These are phyloP conservation scores for Bidens hawaiensis DNA, from an alignment of 140 eudicot species.

Conservation along the genomic window DNA sequence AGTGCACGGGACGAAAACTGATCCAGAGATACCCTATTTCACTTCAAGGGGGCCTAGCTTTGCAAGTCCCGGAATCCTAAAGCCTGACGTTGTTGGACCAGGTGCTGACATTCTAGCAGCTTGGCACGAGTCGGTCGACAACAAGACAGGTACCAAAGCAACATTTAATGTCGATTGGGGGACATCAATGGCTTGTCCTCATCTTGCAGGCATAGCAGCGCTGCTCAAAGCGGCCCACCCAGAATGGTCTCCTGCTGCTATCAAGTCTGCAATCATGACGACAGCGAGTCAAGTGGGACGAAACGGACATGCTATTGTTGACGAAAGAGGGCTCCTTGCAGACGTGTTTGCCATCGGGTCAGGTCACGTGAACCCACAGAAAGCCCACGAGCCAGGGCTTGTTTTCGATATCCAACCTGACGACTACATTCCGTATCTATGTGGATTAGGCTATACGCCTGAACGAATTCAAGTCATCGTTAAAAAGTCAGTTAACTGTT, in stretches of 20 bases:
- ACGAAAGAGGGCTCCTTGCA: neutral
- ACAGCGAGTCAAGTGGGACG: neutral
- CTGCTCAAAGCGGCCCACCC: conserved; percentile 33
- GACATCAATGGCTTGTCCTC: conserved; percentile 79
- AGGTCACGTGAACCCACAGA: neutral
- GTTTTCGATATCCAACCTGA: conserved; percentile 7
- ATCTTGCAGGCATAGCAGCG: conserved; percentile 49
- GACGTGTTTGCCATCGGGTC: conserved; percentile 1
- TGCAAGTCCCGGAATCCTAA: conserved; percentile 43
- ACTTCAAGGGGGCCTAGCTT: conserved; percentile 51
- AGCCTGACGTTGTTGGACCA: conserved; percentile 65
- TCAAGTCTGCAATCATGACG: conserved; percentile 5
- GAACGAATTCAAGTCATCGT: neutral
- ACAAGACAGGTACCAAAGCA: conserved; percentile 8
- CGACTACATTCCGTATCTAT: conserved; percentile 1
- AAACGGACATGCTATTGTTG: neutral
- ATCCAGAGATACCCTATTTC: conserved; percentile 44
- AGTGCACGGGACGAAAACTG: conserved; percentile 12
- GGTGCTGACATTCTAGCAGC: conserved; percentile 50
- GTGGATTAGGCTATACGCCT: conserved; percentile 4
- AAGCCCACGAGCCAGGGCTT: conserved; percentile 1
- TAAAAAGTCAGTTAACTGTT: neutral
- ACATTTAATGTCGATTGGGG: conserved; percentile 38
- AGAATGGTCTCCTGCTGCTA: conserved; percentile 8
- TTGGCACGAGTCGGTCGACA: conserved; percentile 33